phyloP scores from a whole-genome alignment of 306 rosid species.

The Astragalus membranaceus region DNA sequence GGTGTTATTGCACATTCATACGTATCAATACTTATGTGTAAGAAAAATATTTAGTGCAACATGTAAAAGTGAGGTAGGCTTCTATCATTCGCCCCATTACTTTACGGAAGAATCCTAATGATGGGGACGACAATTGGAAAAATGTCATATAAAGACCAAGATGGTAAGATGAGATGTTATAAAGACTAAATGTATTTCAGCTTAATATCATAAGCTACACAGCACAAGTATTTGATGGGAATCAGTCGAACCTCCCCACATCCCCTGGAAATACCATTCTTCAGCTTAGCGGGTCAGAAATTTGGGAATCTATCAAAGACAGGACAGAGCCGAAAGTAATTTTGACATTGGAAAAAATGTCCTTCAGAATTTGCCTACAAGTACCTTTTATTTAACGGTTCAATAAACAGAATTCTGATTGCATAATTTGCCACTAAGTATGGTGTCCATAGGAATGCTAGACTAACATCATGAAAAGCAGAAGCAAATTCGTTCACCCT shows the following conservation, averaged over 20 bases:
- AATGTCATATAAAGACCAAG: neutral
- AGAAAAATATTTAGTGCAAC: neutral
- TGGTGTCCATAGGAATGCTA: constrained; percentile 23
- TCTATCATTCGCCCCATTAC: neutral
- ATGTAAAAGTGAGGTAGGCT: neutral
- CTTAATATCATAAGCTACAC: neutral
- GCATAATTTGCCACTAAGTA: constrained; percentile 19
- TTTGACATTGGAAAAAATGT: neutral
- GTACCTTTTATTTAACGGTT: constrained; percentile 34
- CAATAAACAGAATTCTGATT: constrained; percentile 32
- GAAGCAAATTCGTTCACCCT: constrained; percentile 32
- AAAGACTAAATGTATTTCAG: neutral
- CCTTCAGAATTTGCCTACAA: constrained; percentile 22
- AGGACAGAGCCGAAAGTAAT: neutral
- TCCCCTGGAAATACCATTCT: neutral
- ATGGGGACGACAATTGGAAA: too few species aligned
- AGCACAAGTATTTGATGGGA: neutral
- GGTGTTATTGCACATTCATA: neutral
- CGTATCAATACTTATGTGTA: neutral
- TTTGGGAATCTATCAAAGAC: neutral
- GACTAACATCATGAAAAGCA: constrained; percentile 34
- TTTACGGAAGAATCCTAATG: neutral
- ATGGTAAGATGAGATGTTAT: neutral
- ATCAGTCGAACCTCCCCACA: neutral
- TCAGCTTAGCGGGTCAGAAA: neutral